Evolutionary conservation across 225 moss, liverwort and hornwort species (phyloP).

Genomic region (Polytrichum formosum): DNA sequence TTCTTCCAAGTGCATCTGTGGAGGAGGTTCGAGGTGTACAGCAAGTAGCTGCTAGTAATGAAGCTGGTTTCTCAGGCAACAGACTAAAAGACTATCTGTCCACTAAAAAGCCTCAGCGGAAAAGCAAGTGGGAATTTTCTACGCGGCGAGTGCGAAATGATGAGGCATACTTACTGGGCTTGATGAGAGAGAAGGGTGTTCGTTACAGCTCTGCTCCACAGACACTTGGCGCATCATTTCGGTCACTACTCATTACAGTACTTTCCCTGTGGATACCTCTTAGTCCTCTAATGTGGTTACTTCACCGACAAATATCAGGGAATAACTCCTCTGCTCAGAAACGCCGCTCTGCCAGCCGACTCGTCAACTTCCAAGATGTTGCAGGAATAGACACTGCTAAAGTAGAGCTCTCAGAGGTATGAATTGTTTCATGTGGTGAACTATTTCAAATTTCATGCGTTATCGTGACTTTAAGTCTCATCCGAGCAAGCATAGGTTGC

Average conservation of each 20-base stretch:
- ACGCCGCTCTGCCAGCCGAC: constrained; percentile 47
- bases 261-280: constrained; percentile 92
- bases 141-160: constrained; percentile 80
- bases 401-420: constrained; percentile 85
- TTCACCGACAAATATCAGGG: constrained; percentile 80
- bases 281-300: constrained; percentile 86
- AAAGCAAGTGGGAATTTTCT: constrained; percentile 64
- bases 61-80: constrained; percentile 35
- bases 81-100: constrained; percentile 3
- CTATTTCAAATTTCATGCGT: neutral
- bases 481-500: too few relatives aligned
- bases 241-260: constrained; percentile 69
- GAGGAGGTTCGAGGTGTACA: constrained; percentile 24
- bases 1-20: constrained; percentile 1
- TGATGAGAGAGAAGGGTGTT: constrained; percentile 86
- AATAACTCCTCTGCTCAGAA: constrained; percentile 57
- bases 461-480: neutral
- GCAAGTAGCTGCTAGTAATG: constrained; percentile 21
- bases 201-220: constrained; percentile 95
- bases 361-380: constrained; percentile 82
- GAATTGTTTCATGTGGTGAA: neutral
- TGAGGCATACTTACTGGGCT: constrained; percentile 71
- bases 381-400: constrained; percentile 93
- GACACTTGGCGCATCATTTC: constrained; percentile 61
- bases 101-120: constrained; percentile 17